phyloP scores from a whole-genome alignment of 23 red algal genomes.

The Agarophyton chilense region DNA sequence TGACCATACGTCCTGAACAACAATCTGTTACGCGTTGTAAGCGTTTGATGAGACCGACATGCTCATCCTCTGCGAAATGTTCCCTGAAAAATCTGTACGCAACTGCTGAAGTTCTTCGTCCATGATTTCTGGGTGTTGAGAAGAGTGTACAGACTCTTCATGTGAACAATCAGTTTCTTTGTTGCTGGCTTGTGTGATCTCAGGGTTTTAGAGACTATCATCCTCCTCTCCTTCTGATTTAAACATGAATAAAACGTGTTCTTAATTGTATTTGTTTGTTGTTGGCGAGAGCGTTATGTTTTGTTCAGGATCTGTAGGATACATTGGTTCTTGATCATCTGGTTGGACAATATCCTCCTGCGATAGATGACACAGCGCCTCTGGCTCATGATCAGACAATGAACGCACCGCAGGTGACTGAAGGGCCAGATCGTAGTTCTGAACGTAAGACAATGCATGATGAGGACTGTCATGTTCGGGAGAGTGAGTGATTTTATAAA shows the following conservation, averaged over 20 bases:
- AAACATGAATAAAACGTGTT: background rate
- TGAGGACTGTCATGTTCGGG: background rate
- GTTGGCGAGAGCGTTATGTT: background rate
- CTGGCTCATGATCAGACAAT: too few relatives aligned
- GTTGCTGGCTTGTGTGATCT: background rate
- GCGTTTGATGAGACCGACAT: background rate
- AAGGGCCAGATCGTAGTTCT: background rate
- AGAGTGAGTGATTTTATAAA: background rate
- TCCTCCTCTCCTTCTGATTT: background rate
- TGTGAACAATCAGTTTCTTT: background rate
- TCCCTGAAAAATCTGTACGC: background rate
- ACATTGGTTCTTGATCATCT: too few relatives aligned
- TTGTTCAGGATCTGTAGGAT: too few relatives aligned
- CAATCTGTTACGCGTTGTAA: background rate
- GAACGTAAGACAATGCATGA: background rate
- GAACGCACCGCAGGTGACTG: too few relatives aligned
- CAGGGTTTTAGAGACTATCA: background rate
- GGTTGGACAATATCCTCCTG: too few relatives aligned
- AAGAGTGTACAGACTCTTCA: too few relatives aligned
- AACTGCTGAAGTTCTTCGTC: too few relatives aligned
- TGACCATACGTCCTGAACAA: background rate
- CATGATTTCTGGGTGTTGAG: too few relatives aligned
- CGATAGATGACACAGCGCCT: too few relatives aligned
- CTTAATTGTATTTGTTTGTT: background rate
- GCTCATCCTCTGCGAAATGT: background rate